Evolutionary conservation across 495 filamentous ascomycete genomes (phyloP), one percentile per base, ranked within the genome.

Genomic region (Chaetomium tenue): DNA sequence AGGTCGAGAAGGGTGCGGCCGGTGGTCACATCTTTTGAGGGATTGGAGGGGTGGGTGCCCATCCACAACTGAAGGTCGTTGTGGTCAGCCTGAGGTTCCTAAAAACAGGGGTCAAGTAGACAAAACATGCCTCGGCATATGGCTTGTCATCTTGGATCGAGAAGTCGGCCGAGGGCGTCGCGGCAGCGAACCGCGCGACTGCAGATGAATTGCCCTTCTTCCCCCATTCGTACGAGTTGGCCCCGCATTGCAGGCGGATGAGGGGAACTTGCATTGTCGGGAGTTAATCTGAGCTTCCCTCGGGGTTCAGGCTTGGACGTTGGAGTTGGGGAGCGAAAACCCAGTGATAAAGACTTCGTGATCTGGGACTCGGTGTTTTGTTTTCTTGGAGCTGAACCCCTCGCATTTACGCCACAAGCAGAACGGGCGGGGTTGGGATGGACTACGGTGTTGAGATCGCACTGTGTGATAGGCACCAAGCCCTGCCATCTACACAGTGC

Each of bases 171-270:
- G 83, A 78, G 22, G 91, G 87, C 46, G 87, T 95, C 55, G 87
- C 90, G 33, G 89, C 87, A 62, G 91, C 91, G 73, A 87, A 94
- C 61, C 85, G 86, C 56, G 91, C 87, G 65, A 91, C 87, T 28
- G 90, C 84, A 30, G 93, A 97, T 28, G 89, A 81, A 42, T 84
- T 83, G 66, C 93, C 93, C 65, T 91, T 83, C 79, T 95, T 96
- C 86, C 94, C 94, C 94, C 94, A 98, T 77, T 97, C 94, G 75
- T 98, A 98, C 76, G 93, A 97, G 74, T 98, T 98, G 68, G 93
- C 91, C 69, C 93, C 93, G 80, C 94, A 97, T 78, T 96, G 91
- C 69, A 98, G 86, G 58, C 91, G 87, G 75, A 96, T 86, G 53
- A 98, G 80, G 70, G 94, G 94, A 53, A 96, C 74, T 78, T 74